These are phyloP conservation scores for Trichoderma sp. DNA, from an alignment of 2,329 filamentous ascomycete species.

Conservation along the genomic window DNA sequence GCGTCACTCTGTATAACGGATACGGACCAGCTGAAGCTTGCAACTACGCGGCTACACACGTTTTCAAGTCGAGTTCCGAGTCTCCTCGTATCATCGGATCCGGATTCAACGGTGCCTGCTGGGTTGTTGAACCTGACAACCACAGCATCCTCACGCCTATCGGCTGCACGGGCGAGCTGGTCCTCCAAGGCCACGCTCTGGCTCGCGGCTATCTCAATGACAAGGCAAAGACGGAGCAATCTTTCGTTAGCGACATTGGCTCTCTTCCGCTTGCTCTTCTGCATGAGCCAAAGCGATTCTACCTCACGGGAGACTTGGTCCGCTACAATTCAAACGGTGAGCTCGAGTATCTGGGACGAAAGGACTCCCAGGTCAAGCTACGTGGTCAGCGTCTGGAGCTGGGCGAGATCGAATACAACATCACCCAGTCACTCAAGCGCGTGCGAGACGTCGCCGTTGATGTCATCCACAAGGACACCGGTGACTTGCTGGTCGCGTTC, in stretches of 20 bases:
- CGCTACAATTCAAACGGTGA: constrained; percentile 44
- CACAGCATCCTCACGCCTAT: constrained; percentile 32
- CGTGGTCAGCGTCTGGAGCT: constrained; percentile 58
- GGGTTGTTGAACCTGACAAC: constrained; percentile 33
- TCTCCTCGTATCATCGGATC: constrained; percentile 25
- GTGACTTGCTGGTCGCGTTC: constrained; percentile 24
- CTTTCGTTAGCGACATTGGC: constrained; percentile 50
- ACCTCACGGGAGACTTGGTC: constrained; percentile 52
- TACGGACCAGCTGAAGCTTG: constrained; percentile 49
- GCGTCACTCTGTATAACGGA: constrained; percentile 43
- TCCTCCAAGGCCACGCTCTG: constrained; percentile 48
- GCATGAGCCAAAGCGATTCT: constrained; percentile 35
- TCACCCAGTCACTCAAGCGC: constrained; percentile 9
- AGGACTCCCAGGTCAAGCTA: constrained; percentile 60
- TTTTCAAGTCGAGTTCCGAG: background rate
- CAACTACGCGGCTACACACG: constrained; percentile 32
- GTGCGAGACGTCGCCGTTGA: constrained; percentile 19
- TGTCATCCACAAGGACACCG: constrained; percentile 3
- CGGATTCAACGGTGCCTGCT: constrained; percentile 27
- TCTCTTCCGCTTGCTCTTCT: constrained; percentile 6
- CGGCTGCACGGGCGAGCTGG: constrained; percentile 38
- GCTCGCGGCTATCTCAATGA: constrained; percentile 53
- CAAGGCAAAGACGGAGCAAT: constrained; percentile 44
- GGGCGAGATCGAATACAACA: constrained; percentile 31
- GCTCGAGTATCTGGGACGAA: constrained; percentile 51